Percentiles rank a stretch among this genome's conserved stretches.
phyloP scores from a whole-genome alignment of 2,329 filamentous ascomycete genomes.

The Gremmenia infestans region DNA sequence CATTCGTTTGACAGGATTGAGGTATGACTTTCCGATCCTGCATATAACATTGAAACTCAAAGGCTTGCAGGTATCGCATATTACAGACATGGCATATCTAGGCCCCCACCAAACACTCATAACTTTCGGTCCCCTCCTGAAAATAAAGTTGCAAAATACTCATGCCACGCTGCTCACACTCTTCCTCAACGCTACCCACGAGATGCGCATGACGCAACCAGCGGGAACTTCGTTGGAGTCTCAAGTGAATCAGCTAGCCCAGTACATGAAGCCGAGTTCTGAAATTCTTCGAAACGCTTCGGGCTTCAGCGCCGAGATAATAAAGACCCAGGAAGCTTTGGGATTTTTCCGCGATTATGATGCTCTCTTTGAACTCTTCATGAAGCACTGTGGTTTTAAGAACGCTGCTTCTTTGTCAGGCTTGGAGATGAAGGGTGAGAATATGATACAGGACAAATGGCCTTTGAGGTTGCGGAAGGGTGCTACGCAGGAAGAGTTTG shows the following conservation, averaged over 20 bases:
- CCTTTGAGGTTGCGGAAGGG: conserved; percentile 5
- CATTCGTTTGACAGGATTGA: conserved; percentile 35
- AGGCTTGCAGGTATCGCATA: conserved; percentile 34
- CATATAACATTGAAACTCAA: not conserved
- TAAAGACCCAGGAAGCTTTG: no score
- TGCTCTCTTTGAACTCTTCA: no score
- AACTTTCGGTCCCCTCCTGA: conserved; percentile 32
- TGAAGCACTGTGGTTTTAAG: no score
- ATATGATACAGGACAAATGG: conserved; percentile 11
- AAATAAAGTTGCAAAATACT: conserved; percentile 30
- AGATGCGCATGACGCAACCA: no score
- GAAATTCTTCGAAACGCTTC: no score
- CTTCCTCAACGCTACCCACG: conserved; percentile 34
- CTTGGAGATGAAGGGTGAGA: conserved; percentile 4
- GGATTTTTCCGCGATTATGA: no score
- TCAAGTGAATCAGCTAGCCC: no score
- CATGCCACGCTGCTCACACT: conserved; percentile 39
- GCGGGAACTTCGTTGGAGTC: no score
- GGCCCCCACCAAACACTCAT: conserved; percentile 26
- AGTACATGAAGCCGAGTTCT: no score
- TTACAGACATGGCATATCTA: conserved; percentile 32
- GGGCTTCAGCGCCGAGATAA: no score
- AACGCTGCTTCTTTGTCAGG: not conserved
- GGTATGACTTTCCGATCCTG: conserved; percentile 22
- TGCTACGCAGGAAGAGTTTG: not conserved